Evolutionary conservation across 2,329 filamentous ascomycete species (phyloP).

Genomic region (Alternaria gansuensis): DNA sequence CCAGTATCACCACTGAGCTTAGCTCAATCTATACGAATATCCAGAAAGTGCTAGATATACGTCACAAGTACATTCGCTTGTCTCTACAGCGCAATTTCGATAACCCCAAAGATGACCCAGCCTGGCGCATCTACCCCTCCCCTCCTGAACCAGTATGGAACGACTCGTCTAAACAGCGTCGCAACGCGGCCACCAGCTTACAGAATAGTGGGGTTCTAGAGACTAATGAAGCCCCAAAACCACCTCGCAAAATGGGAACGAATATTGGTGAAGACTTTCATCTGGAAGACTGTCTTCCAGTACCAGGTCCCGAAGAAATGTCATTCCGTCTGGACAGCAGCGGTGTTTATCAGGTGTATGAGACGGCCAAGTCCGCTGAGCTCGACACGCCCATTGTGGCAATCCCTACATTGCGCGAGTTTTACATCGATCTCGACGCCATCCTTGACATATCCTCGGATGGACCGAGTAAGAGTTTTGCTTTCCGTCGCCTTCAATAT

Average conservation of each 20-base stretch:
- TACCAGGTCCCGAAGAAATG: conserved; percentile 76
- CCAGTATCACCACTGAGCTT: conserved; percentile 83
- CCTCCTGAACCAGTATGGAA: conserved; percentile 93
- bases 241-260: conserved; percentile 82
- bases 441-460: conserved; percentile 91
- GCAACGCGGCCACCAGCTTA: conserved; percentile 52
- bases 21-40: conserved; percentile 89
- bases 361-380: conserved; percentile 69
- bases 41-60: conserved; percentile 84
- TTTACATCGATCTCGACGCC: conserved; percentile 91
- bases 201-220: conserved; percentile 51
- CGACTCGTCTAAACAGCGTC: conserved; percentile 61
- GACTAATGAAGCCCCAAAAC: conserved; percentile 48
- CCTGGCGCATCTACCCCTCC: conserved; percentile 89
- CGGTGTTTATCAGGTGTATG: conserved; percentile 93
- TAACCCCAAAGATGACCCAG: conserved; percentile 84
- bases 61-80: conserved; percentile 86
- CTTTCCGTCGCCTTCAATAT: conserved; percentile 92
- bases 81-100: conserved; percentile 83
- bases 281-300: conserved; percentile 76
- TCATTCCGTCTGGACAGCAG: conserved; percentile 80
- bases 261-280: conserved; percentile 94
- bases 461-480: conserved; percentile 95
- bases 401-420: conserved; percentile 93
- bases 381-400: conserved; percentile 75